Evolutionary conservation across 2,329 filamentous ascomycete genomes (phyloP), one percentile per base, ranked within the genome.

Genomic region (Colletotrichum tropicale): DNA sequence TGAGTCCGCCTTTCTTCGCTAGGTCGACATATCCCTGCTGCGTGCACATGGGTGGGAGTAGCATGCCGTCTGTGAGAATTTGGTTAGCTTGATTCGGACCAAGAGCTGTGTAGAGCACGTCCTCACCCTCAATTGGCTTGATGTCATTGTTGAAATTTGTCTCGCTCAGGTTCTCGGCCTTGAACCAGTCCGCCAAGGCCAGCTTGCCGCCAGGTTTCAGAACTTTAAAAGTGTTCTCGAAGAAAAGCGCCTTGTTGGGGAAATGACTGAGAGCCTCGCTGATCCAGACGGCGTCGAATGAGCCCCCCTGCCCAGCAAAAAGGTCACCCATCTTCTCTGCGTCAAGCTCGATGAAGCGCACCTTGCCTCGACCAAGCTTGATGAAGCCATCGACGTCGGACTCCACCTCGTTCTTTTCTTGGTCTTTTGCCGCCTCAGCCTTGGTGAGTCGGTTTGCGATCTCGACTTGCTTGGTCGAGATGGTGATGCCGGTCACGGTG

Each of bases 111-210:
- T 18, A 15, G 21, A 34, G 15, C 70, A 32, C 9, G 16, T 32
- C 26, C 30, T 36, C 13, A 89, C 88, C 89, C 83, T 92, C 90
- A 74, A 92, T 92, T 3, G 89, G 89, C 78, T 88, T 88, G 78
- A 92, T 91, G 78, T 92, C 90, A 62, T 83, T 84, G 56, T 85
- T 83, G 77, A 89, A 87, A 73, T 86, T 82, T 73, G 85, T 81
- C 76, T 87, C 82, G 1, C 81, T 84, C 58, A 92, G 79, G 26
- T 80, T 82, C 70, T 88, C 88, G 15, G 85, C 87, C 83, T 90
- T 91, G 84, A 92, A 92, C 91, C 91, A 92, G 81, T 93, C 91
- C 28, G 90, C 90, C 69, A 93, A 82, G 6, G 91, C 89, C 60
- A 93, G 81, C 80, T 87, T 89, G 2, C 89, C 89, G 1, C 88